Evolutionary conservation across 2,329 filamentous ascomycete genomes (phyloP), one percentile per base, ranked within the genome.

Genomic region (Metarhizium anisopliae): DNA sequence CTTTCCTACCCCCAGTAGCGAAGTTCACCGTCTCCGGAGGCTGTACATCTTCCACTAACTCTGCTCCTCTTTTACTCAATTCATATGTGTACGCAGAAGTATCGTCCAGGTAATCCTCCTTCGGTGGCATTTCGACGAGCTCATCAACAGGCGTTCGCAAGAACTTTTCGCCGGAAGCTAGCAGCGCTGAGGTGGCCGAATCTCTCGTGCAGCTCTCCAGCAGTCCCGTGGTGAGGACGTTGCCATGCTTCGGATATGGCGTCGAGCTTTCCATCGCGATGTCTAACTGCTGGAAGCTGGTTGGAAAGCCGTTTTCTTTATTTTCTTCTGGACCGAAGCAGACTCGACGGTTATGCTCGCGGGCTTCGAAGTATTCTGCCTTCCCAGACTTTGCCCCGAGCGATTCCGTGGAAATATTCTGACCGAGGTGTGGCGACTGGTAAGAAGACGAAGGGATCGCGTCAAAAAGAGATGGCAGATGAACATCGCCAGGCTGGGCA

Each of bases 331-430:
- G 29, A 18, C 18, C 32, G 18, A 32, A n/a, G 6, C 42, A 50
- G 32, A 36, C 30, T 30, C 29, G 53, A n/a, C 57, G 51, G 29
- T 74, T 76, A 25, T 65, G 60, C 50, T 72, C 73, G 30, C 74
- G 66, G 6, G 74, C 73, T 3, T 62, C 62, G 52, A 75, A 76
- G 52, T 63, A 76, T 25, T 73, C 52, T 40, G 43, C n/a, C 32
- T 55, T 58, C 25, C 30, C 30, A 40, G 32, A 36, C 11, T 40
- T 42, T 18, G 6, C 35, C 11, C 35, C 20, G 2, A 47, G 13
- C n/a, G 40, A 53, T 36, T 36, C 25, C 7, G 38, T 20, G 1
- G 43, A 43, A 18, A 36, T 13, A 10, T 29, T 30, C 6, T 14
- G 13, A 14, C 20, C 18, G 10, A 38, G 14, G 43, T 30, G 1